A percentile compares a stretch with the other conserved stretches of the same genome.
Evolutionary conservation across 169 alveolate genomes (phyloP).

Genomic region (Plasmodium chabaudi): DNA sequence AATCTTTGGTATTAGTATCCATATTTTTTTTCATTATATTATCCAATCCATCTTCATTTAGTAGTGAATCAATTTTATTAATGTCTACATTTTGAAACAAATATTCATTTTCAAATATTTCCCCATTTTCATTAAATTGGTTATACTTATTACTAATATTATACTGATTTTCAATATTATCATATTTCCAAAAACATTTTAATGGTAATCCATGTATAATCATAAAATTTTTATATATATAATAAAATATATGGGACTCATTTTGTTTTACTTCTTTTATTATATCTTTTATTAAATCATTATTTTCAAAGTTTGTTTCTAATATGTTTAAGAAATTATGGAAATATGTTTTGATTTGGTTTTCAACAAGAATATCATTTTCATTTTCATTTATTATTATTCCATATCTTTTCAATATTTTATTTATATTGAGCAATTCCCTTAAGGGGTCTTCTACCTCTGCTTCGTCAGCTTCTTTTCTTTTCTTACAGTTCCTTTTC

Average conservation of each 20-base stretch:
- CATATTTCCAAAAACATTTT: conserved; percentile 67
- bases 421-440: conserved; percentile 22
- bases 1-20: not conserved
- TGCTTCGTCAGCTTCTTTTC: not conserved
- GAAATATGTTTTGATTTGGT: conserved; percentile 25
- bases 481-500: not conserved
- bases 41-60: conserved; percentile 33
- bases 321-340: conserved; percentile 26
- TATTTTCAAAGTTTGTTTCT: conserved; percentile 28
- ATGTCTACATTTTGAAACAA: conserved; percentile 48
- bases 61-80: conserved; percentile 18
- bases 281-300: not conserved
- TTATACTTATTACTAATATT: not conserved
- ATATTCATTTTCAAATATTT: conserved; percentile 44
- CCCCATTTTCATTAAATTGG: conserved; percentile 17
- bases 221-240: conserved; percentile 36
- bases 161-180: conserved; percentile 19
- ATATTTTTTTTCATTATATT: not conserved
- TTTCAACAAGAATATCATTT: conserved; percentile 64
- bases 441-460: not conserved
- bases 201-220: conserved; percentile 53
- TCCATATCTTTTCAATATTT: conserved; percentile 15
- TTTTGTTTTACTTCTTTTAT: conserved; percentile 35
- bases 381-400: conserved; percentile 67
- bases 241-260: conserved; percentile 58